Evolutionary conservation across 148 eudicot species (phyloP).

Genomic region (Simmondsia chinensis): DNA sequence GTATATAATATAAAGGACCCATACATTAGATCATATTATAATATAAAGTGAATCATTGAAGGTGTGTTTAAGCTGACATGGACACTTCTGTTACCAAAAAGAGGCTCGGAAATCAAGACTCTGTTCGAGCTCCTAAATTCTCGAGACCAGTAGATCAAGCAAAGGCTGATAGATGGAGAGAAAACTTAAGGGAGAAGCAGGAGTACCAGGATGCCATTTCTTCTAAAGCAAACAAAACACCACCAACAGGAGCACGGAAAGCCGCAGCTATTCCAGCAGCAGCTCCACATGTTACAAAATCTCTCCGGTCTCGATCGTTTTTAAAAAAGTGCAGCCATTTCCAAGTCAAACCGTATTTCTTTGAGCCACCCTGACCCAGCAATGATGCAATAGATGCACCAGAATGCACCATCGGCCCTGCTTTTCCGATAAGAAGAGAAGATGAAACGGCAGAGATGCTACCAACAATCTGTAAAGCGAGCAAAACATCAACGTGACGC

Average conservation of each 20-base stretch:
- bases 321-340: conserved; percentile 74
- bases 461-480: conserved; percentile 56
- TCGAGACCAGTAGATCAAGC: too few relatives aligned
- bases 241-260: conserved; percentile 97
- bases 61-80: too few relatives aligned
- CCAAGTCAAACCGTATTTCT: conserved; percentile 64
- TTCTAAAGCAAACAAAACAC: conserved; percentile 89
- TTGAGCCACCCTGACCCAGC: conserved; percentile 77
- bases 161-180: not conserved
- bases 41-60: too few relatives aligned
- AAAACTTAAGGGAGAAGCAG: too few relatives aligned
- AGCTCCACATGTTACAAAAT: conserved; percentile 86
- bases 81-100: too few relatives aligned
- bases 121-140: too few relatives aligned
- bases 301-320: conserved; percentile 84
- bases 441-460: conserved; percentile 76
- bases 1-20: too few relatives aligned
- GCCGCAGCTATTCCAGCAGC: conserved; percentile 97
- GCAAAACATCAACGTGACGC: too few relatives aligned
- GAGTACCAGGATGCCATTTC: conserved; percentile 95
- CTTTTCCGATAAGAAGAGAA: conserved; percentile 84
- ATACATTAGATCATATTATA: too few relatives aligned
- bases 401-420: conserved; percentile 92
- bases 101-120: too few relatives aligned
- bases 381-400: conserved; percentile 75